Conservation (phyloP, 2,329 filamentous ascomycete genomes). For the Aspergillus transmontanensis region DNA sequence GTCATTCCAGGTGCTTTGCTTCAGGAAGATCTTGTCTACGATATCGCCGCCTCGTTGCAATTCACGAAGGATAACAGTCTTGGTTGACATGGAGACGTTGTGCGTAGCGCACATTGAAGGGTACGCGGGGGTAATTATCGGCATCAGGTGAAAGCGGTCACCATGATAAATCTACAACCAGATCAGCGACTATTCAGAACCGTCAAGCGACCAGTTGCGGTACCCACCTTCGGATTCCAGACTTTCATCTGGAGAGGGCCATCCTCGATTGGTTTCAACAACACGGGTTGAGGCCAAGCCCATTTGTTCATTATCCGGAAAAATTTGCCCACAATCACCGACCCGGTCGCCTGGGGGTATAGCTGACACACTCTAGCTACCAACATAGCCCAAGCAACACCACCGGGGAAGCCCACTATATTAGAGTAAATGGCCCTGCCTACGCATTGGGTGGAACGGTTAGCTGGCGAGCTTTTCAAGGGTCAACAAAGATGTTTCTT, state of each 20-base stretch:
- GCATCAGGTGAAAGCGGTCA: slow-evolving; percentile 90
- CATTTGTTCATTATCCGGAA: slow-evolving; percentile 89
- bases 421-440: slow-evolving; percentile 90
- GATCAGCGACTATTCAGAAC: not conserved
- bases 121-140: slow-evolving; percentile 95
- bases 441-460: slow-evolving; percentile 21
- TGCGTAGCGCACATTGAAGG: slow-evolving; percentile 98
- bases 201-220: not conserved
- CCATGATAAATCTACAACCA: slow-evolving; percentile 68
- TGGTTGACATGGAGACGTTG: slow-evolving; percentile 86
- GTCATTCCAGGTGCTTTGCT: slow-evolving; percentile 79
- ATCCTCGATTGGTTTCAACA: slow-evolving; percentile 84
- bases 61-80: slow-evolving; percentile 80
- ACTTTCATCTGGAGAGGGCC: slow-evolving; percentile 79
- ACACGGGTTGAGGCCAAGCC: slow-evolving; percentile 92
- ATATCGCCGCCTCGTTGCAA: slow-evolving; percentile 76
- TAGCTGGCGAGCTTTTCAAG: not conserved
- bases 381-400: slow-evolving; percentile 97
- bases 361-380: slow-evolving; percentile 94
- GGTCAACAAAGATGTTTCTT: slow-evolving; percentile 22
- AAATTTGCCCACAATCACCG: slow-evolving; percentile 89
- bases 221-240: slow-evolving; percentile 84
- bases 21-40: slow-evolving; percentile 75
- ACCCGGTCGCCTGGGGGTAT: slow-evolving; percentile 87
- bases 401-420: slow-evolving; percentile 93